phyloP scores from a whole-genome alignment of 257 asterid species.

The Solanum chilense region DNA sequence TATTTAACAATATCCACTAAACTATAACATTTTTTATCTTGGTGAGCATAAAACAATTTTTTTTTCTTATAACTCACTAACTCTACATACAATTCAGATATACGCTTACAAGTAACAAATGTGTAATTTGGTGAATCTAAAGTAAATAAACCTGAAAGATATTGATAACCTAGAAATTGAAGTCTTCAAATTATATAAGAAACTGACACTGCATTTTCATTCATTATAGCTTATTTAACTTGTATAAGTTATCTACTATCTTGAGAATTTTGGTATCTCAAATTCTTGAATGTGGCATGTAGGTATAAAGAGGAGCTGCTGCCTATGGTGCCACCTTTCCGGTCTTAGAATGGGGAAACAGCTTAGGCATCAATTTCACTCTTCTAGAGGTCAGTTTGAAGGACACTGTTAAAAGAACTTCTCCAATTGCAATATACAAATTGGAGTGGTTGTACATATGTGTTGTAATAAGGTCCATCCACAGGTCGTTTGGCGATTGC shows the following conservation, averaged over 20 bases:
- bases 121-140: not conserved
- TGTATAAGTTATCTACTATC: not conserved
- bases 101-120: not conserved
- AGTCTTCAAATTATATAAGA: not conserved
- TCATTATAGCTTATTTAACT: not conserved
- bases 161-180: not conserved
- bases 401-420: conserved; percentile 4
- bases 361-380: not conserved
- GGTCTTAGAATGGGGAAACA: not conserved
- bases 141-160: not conserved
- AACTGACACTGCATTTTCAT: not conserved
- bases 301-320: not conserved
- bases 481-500: not conserved
- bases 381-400: not conserved
- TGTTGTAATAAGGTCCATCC: not conserved
- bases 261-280: not conserved
- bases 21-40: not conserved
- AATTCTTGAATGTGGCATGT: not conserved
- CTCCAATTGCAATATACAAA: conserved; percentile 1
- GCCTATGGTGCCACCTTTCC: not conserved
- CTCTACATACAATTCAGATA: not conserved
- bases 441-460: no score
- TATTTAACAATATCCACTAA: not conserved
- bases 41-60: not conserved
- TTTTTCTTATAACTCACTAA: no score